Evolutionary conservation across 331 rosid species (phyloP).

Genomic region (Arachis monticola): DNA sequence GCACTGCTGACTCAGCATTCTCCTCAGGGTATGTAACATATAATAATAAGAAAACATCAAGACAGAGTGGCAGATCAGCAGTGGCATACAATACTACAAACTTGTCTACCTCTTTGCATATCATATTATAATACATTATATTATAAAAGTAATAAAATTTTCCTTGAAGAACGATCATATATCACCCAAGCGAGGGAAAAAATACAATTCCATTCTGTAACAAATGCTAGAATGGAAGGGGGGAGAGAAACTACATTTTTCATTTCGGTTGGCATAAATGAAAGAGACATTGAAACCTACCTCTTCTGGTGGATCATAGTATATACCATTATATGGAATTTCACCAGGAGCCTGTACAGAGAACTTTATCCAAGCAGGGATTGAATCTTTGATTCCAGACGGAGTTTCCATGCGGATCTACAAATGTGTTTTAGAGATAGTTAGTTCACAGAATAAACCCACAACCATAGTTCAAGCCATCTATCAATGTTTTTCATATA

Average conservation of each 20-base stretch:
- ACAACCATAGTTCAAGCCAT: constrained; percentile 26
- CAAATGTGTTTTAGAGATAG: constrained; percentile 30
- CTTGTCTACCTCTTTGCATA: constrained; percentile 12
- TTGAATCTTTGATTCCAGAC: constrained; percentile 89
- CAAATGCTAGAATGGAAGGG: neutral
- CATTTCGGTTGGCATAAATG: constrained; percentile 16
- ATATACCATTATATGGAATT: constrained; percentile 85
- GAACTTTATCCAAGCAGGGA: constrained; percentile 96
- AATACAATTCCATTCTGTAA: constrained; percentile 22
- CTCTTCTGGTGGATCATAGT: constrained; percentile 98
- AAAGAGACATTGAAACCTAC: constrained; percentile 52
- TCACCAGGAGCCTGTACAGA: constrained; percentile 91
- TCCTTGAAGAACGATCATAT: constrained; percentile 25
- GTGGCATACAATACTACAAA: constrained; percentile 10
- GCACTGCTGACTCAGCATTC: too few species aligned
- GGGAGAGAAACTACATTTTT: constrained; percentile 21
- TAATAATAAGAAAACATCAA: neutral
- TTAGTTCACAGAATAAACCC: constrained; percentile 31
- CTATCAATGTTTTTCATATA: constrained; percentile 18
- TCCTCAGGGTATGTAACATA: neutral
- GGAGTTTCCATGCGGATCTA: constrained; percentile 94
- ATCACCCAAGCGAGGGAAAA: constrained; percentile 1
- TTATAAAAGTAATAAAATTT: constrained; percentile 7
- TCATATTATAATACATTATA: neutral
- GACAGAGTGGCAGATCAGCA: neutral